Percentiles rank a stretch among this genome's conserved stretches.
Conservation (phyloP, 768 basidiomycete genomes). For the Russula griseocarnosa region DNA sequence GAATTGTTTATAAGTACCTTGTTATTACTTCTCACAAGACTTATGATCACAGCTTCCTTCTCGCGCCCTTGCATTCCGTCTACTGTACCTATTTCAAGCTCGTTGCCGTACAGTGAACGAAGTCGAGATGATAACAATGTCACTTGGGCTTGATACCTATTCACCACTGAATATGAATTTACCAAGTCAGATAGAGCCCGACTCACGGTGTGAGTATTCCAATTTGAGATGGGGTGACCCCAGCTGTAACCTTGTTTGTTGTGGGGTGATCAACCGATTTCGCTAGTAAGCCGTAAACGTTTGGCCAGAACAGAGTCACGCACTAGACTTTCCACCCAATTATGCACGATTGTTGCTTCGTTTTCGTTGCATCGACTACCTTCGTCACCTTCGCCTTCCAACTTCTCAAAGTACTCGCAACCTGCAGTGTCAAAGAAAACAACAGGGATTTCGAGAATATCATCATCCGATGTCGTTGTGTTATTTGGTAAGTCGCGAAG, state of each 20-base stretch:
- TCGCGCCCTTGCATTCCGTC: constrained; percentile 98
- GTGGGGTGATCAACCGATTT: background rate
- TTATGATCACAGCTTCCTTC: constrained; percentile 90
- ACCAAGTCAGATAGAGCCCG: background rate
- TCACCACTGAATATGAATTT: background rate
- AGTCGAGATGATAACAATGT: constrained; percentile 74
- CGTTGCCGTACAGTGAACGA: constrained; percentile 59
- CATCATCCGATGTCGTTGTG: constrained; percentile 54
- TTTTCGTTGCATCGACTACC: constrained; percentile 94
- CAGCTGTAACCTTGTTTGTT: constrained; percentile 48
- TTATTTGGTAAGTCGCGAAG: constrained; percentile 65
- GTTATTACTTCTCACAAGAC: constrained; percentile 88
- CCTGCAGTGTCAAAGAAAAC: constrained; percentile 95
- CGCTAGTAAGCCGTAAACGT: background rate
- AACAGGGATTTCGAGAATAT: constrained; percentile 69
- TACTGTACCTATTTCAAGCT: constrained; percentile 88
- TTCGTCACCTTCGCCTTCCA: constrained; percentile 76
- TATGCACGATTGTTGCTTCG: constrained; percentile 79
- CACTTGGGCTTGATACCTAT: constrained; percentile 92
- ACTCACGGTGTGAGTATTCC: constrained; percentile 82
- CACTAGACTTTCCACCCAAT: constrained; percentile 80
- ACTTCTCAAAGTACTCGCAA: constrained; percentile 86
- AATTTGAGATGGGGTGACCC: constrained; percentile 67
- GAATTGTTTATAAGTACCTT: constrained; percentile 43
- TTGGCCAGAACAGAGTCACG: constrained; percentile 27